Base-by-base conservation (phyloP, 345 rosid species). In the Noccaea bulbosa region DNA sequence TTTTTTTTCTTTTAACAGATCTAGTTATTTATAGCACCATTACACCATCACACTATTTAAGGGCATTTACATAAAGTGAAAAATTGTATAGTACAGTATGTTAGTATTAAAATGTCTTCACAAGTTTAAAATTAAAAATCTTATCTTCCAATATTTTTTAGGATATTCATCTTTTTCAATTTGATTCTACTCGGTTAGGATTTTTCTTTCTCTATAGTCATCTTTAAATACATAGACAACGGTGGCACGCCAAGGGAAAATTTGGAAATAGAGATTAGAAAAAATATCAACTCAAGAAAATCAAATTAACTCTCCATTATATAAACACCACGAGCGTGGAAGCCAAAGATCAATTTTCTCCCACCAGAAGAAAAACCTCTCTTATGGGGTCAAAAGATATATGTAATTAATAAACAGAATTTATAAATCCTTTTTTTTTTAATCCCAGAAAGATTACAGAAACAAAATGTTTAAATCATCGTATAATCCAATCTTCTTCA, bases 301-400 rank as follows among this genome's bases (percentile, higher is more conserved):
- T 24, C 52, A 50, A 75, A 74, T 20, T 1, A 52, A 67, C 22
- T 53, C 33, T 15, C 47, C 17, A 12, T 51, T 46, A 54, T 62
- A 75, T 54, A 62, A 58, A 68, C 44, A 52, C 52, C 69, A 54
- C 37, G 74, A 75, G 79, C 74, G 69, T 69, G 74, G 69, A 69
- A 69, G 70, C 47, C 33, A 45, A 30, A 62, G 70, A 75, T 53
- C 79, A 61, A 62, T 41, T 67, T 59, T 74, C 78, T 74, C 73
- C 30, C 27, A 61, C 59, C 58, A 45, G 5, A 46, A 37, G 0
- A 37, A 27, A 32, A 49, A 30, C 38, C 33, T 15, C 53, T 65
- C 53, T 51, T 37, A 4, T 67, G 60, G 27, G 27, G 27, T 65
- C 71, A 73, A 56, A 65, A 47, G 16, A 30, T 20, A 33, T 9